Evolutionary conservation across 2,329 filamentous ascomycete genomes (phyloP).

Genomic region (Trichoderma atroviride): DNA sequence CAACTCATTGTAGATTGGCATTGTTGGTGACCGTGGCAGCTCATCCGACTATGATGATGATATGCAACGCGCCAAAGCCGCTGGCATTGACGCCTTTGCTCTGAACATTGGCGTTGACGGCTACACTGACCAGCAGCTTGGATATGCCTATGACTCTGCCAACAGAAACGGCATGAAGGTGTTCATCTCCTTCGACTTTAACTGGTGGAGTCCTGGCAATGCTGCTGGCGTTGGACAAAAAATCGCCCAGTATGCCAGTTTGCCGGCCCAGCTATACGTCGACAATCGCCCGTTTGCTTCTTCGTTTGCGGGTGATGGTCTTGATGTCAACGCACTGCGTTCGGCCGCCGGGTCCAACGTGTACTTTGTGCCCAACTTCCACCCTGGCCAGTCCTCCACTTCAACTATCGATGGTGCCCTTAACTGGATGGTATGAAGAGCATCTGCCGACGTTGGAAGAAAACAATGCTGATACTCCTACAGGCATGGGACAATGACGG

Average conservation of each 20-base stretch:
- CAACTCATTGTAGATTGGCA: not conserved
- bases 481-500: slow-evolving; percentile 48
- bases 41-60: slow-evolving; percentile 51
- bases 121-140: slow-evolving; percentile 49
- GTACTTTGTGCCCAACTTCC: slow-evolving; percentile 55
- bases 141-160: slow-evolving; percentile 52
- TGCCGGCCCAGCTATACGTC: slow-evolving; percentile 51
- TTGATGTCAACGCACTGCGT: slow-evolving; percentile 47
- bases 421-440: slow-evolving; percentile 43
- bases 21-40: slow-evolving; percentile 46
- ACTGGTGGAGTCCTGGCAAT: slow-evolving; percentile 46
- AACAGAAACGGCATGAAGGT: slow-evolving; percentile 52
- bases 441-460: not conserved
- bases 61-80: slow-evolving; percentile 48
- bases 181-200: slow-evolving; percentile 61
- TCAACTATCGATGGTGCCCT: slow-evolving; percentile 49
- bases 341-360: slow-evolving; percentile 47
- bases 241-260: slow-evolving; percentile 48
- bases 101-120: slow-evolving; percentile 52
- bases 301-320: slow-evolving; percentile 53
- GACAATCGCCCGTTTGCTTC: slow-evolving; percentile 56
- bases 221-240: slow-evolving; percentile 48
- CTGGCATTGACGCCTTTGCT: slow-evolving; percentile 52
- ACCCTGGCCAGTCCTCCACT: slow-evolving; percentile 44
- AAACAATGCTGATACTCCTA: not conserved